phyloP scores from a whole-genome alignment of 129 eudicot species.

The Lonicera japonica region DNA sequence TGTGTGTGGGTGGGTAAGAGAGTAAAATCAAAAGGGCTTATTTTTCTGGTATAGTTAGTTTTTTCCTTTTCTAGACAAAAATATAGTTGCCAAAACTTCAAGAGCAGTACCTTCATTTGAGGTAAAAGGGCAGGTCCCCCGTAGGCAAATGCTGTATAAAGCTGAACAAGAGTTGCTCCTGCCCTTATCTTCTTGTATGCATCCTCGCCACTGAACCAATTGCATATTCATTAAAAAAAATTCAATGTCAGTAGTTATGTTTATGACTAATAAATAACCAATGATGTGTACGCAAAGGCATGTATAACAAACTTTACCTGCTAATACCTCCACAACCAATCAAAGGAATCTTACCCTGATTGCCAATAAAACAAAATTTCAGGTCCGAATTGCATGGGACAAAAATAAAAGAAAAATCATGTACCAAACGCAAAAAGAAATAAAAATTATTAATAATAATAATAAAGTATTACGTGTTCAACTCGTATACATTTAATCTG shows the following conservation, averaged over 20 bases:
- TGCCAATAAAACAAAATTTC: conserved; percentile 2
- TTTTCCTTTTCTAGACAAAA: no score
- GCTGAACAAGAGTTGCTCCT: conserved; percentile 95
- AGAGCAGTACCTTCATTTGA: conserved; percentile 55
- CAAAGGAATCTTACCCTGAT: conserved; percentile 81
- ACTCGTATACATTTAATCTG: no score
- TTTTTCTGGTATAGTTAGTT: no score
- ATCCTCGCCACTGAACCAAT: conserved; percentile 75
- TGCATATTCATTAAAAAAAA: conserved; percentile 1
- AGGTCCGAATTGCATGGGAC: conserved; percentile 1
- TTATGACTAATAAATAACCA: neutral
- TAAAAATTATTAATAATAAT: no score
- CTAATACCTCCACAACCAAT: conserved; percentile 93
- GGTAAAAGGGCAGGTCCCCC: conserved; percentile 99
- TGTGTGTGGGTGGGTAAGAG: no score
- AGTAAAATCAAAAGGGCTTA: no score
- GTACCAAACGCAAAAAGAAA: no score
- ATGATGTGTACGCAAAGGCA: neutral
- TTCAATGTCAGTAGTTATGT: neutral
- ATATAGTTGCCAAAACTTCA: neutral
- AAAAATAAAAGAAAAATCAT: no score
- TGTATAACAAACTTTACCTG: conserved; percentile 44
- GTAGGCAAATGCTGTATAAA: conserved; percentile 86
- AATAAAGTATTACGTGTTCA: no score
- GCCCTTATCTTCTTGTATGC: conserved; percentile 93